Conservation (phyloP, 345 rosid genomes). For the Raphanus raphanistrum region DNA sequence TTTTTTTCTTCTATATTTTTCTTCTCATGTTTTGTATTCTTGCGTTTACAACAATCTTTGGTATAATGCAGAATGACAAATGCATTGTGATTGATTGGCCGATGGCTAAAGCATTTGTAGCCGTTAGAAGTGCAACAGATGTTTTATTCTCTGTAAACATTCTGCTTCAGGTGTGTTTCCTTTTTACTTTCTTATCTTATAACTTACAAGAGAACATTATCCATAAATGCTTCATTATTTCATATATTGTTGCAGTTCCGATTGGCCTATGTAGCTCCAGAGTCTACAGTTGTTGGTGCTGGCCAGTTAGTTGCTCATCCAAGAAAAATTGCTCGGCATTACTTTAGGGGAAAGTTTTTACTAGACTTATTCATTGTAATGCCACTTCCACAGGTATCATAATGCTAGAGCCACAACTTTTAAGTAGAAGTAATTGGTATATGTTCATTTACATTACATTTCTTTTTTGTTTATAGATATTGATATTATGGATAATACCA, state of each 20-base stretch:
- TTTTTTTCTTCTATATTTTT: neutral
- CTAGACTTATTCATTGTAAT: constrained; percentile 63
- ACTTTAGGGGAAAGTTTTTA: constrained; percentile 57
- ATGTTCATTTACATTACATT: neutral
- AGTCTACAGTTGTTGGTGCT: constrained; percentile 78
- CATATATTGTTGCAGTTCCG: constrained; percentile 57
- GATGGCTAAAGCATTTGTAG: constrained; percentile 47
- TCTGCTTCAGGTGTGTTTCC: constrained; percentile 69
- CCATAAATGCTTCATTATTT: neutral
- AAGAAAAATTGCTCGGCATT: constrained; percentile 60
- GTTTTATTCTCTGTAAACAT: constrained; percentile 64
- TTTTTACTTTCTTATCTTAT: neutral
- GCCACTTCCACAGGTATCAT: constrained; percentile 67
- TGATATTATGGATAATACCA: constrained; percentile 51
- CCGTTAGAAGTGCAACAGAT: constrained; percentile 63
- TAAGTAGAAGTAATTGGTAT: neutral
- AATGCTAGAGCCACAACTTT: neutral
- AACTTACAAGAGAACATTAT: neutral
- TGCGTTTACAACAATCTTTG: neutral
- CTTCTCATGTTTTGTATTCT: neutral
- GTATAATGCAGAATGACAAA: constrained; percentile 40
- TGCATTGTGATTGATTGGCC: constrained; percentile 59
- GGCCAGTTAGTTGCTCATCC: constrained; percentile 92
- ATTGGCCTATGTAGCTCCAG: constrained; percentile 82
- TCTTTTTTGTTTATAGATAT: constrained; percentile 49